These are phyloP conservation scores for Aquilaria malaccensis DNA, from an alignment of 345 rosid species.

Conservation along the genomic window DNA sequence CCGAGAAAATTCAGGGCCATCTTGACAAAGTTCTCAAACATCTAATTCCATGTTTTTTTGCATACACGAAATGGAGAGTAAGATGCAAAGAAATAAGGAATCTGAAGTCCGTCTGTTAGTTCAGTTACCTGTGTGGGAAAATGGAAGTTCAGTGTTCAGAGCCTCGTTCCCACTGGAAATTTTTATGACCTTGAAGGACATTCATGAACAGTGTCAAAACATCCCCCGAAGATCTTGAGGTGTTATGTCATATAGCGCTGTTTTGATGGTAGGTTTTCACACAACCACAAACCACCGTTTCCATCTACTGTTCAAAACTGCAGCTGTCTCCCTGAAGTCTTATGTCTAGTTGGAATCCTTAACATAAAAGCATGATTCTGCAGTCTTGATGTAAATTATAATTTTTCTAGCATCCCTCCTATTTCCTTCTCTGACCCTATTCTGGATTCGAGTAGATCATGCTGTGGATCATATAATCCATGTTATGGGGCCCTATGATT, in stretches of 20 bases:
- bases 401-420: constrained; percentile 10
- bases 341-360: constrained; percentile 5
- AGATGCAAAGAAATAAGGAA: not conserved
- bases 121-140: constrained; percentile 23
- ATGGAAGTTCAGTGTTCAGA: not conserved
- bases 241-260: not conserved
- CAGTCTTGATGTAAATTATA: constrained; percentile 3
- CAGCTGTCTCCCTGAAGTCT: constrained; percentile 35
- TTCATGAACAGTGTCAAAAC: constrained; percentile 17
- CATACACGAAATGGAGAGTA: not conserved
- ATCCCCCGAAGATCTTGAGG: not conserved
- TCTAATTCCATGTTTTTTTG: not conserved
- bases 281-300: constrained; percentile 24
- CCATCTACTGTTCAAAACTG: constrained; percentile 43
- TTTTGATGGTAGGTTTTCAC: constrained; percentile 14
- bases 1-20: no score
- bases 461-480: not conserved
- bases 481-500: constrained; percentile 12
- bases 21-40: not conserved
- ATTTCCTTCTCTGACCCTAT: constrained; percentile 18
- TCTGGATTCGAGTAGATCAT: constrained; percentile 4
- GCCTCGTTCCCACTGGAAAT: not conserved
- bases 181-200: constrained; percentile 14
- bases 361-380: constrained; percentile 1
- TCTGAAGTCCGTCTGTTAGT: constrained; percentile 5